phyloP scores from a whole-genome alignment of 306 rosid genomes.

The Cicer chorassanicum region DNA sequence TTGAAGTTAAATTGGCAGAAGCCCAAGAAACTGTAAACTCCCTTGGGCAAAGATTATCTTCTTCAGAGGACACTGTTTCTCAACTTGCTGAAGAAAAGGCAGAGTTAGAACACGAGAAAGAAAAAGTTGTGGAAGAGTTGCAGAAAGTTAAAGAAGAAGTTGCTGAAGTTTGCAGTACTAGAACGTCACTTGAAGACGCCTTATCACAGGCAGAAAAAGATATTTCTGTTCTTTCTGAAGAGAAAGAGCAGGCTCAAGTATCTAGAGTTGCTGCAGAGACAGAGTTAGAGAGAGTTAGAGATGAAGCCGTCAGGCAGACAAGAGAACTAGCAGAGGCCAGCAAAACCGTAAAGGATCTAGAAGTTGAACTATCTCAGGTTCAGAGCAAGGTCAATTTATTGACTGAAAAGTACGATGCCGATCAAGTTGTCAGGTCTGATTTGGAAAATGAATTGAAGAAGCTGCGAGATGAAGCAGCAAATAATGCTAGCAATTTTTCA shows the following conservation, averaged over 20 bases:
- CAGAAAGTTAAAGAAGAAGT: constrained; percentile 62
- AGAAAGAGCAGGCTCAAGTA: constrained; percentile 71
- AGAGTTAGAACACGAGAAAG: constrained; percentile 63
- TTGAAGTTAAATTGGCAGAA: constrained; percentile 64
- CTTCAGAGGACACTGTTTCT: constrained; percentile 60
- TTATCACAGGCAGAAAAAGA: constrained; percentile 71
- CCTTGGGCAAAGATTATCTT: constrained; percentile 70
- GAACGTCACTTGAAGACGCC: constrained; percentile 68
- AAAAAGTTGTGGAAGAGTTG: constrained; percentile 65
- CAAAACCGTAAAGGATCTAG: constrained; percentile 66
- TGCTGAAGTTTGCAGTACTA: constrained; percentile 56
- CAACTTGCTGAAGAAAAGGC: constrained; percentile 69
- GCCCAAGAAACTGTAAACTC: constrained; percentile 59
- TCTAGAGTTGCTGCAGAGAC: constrained; percentile 63
- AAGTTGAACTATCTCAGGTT: constrained; percentile 63
- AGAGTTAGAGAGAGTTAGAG: constrained; percentile 67
- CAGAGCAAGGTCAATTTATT: constrained; percentile 58
- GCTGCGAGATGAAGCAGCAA: constrained; percentile 68
- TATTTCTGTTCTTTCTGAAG: constrained; percentile 56
- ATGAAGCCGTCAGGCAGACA: constrained; percentile 62
- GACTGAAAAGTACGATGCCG: constrained; percentile 66
- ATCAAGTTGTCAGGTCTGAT: constrained; percentile 57
- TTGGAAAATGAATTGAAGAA: constrained; percentile 75
- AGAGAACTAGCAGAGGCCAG: constrained; percentile 70
- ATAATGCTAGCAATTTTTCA: constrained; percentile 59